Evolutionary conservation across 169 alveolate species (phyloP).

Genomic region (Cryptosporidium meleagridis): DNA sequence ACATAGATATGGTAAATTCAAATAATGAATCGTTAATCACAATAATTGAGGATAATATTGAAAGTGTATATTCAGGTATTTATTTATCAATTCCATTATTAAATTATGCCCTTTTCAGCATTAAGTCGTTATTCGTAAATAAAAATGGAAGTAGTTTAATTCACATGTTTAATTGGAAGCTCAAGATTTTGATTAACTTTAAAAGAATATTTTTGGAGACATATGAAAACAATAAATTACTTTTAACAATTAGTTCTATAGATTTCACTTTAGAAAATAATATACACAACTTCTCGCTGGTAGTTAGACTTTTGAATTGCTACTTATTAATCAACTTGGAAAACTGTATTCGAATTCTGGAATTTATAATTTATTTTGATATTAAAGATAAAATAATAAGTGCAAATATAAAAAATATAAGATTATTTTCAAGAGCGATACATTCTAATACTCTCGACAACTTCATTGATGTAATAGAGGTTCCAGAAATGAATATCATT

Average conservation of each 20-base stretch:
- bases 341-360: neutral
- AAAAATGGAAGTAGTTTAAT: neutral
- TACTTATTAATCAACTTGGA: neutral
- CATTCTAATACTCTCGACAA: neutral
- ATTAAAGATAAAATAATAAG: neutral
- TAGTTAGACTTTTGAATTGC: neutral
- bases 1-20: neutral
- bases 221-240: neutral
- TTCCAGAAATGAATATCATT: neutral
- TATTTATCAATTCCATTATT: neutral
- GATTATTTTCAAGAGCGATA: neutral
- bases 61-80: neutral
- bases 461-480: neutral
- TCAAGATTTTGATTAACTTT: neutral
- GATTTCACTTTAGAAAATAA: neutral
- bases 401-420: neutral
- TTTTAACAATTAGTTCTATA: neutral
- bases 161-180: neutral
- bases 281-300: neutral
- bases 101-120: neutral
- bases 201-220: neutral
- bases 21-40: neutral
- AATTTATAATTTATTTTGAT: neutral
- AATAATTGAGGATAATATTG: neutral
- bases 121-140: neutral